Conservation (phyloP, 768 basidiomycete species). For the Mycena epipterygia region DNA sequence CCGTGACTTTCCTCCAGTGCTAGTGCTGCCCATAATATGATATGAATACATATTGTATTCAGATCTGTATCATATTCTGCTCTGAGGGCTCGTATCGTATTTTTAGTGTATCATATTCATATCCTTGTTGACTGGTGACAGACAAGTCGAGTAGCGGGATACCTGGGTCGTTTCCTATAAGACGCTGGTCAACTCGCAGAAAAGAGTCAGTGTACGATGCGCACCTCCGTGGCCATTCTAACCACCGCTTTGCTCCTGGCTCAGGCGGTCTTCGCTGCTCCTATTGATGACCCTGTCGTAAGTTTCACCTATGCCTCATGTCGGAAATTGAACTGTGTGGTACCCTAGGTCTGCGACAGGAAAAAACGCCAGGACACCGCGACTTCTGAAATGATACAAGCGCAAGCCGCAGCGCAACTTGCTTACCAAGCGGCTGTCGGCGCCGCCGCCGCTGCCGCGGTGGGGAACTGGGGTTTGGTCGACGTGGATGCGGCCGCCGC, state of each 20-base stretch:
- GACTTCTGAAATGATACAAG: no score
- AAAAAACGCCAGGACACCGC: not conserved
- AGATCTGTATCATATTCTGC: conserved; percentile 10
- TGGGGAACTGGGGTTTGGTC: conserved; percentile 22
- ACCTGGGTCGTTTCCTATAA: not conserved
- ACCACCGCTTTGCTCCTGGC: no score
- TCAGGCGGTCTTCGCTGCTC: no score
- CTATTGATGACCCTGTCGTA: not conserved
- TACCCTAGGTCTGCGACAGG: conserved; percentile 1
- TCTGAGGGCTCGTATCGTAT: not conserved
- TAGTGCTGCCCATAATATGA: conserved; percentile 15
- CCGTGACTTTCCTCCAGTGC: not conserved
- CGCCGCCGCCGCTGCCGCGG: conserved; percentile 21
- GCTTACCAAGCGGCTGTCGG: conserved; percentile 1
- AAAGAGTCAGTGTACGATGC: no score
- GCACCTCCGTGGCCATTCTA: no score
- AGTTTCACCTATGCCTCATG: conserved; percentile 3
- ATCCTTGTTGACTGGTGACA: conserved; percentile 3
- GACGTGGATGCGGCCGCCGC: conserved; percentile 7
- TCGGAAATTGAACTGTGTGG: conserved; percentile 3
- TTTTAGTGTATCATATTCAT: no score
- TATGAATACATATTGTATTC: conserved; percentile 12
- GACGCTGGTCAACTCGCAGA: no score
- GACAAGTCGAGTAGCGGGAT: conserved; percentile 2
- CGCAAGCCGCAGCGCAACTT: not conserved